Percentiles rank a stretch among this genome's conserved stretches.
phyloP scores from a whole-genome alignment of 2,329 filamentous ascomycete genomes.

The Colletotrichum cereale region DNA sequence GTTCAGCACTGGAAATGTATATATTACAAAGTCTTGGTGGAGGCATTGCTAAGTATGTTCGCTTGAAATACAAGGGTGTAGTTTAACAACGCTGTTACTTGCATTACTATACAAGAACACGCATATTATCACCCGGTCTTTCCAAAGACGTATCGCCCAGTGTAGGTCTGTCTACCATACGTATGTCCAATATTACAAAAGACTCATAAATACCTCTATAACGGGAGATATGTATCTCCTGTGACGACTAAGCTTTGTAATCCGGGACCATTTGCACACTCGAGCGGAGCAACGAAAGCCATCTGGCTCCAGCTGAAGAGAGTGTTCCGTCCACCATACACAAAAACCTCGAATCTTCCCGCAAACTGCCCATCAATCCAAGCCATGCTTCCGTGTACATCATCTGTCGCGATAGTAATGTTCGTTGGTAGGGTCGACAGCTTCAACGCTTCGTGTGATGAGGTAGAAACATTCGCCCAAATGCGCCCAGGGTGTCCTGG shows the following conservation, averaged over 20 bases:
- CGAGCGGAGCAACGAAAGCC: constrained; percentile 65
- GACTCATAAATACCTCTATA: background rate
- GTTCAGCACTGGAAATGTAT: background rate
- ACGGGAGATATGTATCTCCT: background rate
- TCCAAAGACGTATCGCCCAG: too few relatives aligned
- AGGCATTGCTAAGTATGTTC: too few relatives aligned
- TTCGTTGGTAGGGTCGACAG: constrained; percentile 48
- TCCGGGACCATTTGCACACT: constrained; percentile 38
- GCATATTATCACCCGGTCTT: too few relatives aligned
- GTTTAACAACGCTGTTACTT: too few relatives aligned
- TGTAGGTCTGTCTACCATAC: background rate
- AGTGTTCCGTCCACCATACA: constrained; percentile 65
- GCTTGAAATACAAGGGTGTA: too few relatives aligned
- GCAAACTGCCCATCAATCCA: constrained; percentile 60
- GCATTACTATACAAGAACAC: too few relatives aligned
- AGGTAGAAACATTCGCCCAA: constrained; percentile 62
- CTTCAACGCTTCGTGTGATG: constrained; percentile 56
- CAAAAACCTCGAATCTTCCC: constrained; percentile 66
- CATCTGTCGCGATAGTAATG: constrained; percentile 59
- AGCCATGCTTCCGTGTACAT: constrained; percentile 59
- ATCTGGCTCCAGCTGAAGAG: constrained; percentile 68
- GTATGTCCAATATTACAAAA: too few relatives aligned
- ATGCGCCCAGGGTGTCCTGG: constrained; percentile 62
- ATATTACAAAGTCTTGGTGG: too few relatives aligned
- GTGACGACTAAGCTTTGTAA: constrained; percentile 2